A percentile compares a stretch with the other conserved stretches of the same genome.
Conservation (phyloP, 164 flowering plant genomes). For the Kalanchoe fedtschenkoi region DNA sequence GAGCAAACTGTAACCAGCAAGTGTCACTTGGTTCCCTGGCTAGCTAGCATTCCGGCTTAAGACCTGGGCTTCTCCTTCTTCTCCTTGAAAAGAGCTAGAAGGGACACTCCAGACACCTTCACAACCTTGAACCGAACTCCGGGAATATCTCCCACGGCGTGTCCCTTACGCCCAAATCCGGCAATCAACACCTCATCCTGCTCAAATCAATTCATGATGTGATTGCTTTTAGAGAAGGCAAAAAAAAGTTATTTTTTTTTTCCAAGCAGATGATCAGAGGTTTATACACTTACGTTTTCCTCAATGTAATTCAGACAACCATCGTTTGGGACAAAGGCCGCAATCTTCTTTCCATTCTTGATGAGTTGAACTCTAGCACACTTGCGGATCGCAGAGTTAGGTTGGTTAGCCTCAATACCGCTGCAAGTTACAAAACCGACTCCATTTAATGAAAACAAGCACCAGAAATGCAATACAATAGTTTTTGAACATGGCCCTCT, state of each 20-base stretch:
- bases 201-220: background rate
- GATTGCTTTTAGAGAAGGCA: too few relatives aligned
- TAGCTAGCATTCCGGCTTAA: too few relatives aligned
- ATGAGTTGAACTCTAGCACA: conserved; percentile 60
- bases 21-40: too few relatives aligned
- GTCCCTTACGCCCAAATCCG: too few relatives aligned
- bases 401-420: too few relatives aligned
- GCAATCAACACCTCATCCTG: conserved; percentile 64
- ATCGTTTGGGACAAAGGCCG: too few relatives aligned
- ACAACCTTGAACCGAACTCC: conserved; percentile 75
- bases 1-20: too few relatives aligned
- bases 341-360: conserved; percentile 61
- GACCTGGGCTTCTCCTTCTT: too few relatives aligned
- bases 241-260: background rate
- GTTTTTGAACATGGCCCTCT: background rate
- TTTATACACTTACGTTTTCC: conserved; percentile 33
- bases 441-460: background rate
- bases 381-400: too few relatives aligned
- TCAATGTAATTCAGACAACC: conserved; percentile 59
- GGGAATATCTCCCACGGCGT: too few relatives aligned
- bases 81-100: too few relatives aligned
- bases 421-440: conserved; percentile 14
- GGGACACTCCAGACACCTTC: conserved; percentile 63
- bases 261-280: background rate
- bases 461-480: background rate